Evolutionary conservation across 192 early-diverging fungal genomes (phyloP).

Genomic region (Linnemannia elongata): DNA sequence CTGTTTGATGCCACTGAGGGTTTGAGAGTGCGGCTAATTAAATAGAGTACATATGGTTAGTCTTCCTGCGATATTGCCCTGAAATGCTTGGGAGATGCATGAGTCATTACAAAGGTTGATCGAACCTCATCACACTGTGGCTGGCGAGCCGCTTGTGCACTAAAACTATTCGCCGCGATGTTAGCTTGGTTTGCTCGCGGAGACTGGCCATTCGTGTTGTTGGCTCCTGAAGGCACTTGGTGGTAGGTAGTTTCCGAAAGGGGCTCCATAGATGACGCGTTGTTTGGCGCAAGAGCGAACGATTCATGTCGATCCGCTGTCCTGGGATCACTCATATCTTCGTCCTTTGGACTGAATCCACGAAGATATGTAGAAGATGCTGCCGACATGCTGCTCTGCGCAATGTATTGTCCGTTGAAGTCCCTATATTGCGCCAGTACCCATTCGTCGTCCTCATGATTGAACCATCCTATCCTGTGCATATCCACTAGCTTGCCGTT

Average conservation of each 20-base stretch:
- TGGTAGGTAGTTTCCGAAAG: constrained; percentile 39
- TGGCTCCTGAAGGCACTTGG: constrained; percentile 33
- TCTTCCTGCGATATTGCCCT: background rate
- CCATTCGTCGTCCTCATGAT: constrained; percentile 76
- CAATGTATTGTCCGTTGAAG: constrained; percentile 60
- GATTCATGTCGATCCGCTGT: constrained; percentile 15
- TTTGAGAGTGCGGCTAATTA: constrained; percentile 40
- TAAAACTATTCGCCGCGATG: background rate
- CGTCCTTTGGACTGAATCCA: constrained; percentile 40
- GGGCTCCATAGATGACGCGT: constrained; percentile 18
- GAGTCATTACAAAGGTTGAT: background rate
- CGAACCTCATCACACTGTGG: constrained; percentile 38
- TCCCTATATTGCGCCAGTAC: constrained; percentile 59
- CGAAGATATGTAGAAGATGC: constrained; percentile 28
- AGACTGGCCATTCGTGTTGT: background rate
- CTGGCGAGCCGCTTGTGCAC: constrained; percentile 26
- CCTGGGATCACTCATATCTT: constrained; percentile 30
- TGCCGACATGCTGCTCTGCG: constrained; percentile 16
- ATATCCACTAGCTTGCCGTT: constrained; percentile 69
- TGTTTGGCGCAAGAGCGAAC: constrained; percentile 18
- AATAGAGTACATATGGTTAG: background rate
- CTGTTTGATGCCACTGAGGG: constrained; percentile 77
- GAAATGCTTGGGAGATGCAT: background rate
- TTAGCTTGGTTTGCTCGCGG: constrained; percentile 8
- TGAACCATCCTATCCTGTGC: constrained; percentile 73